Percentiles rank a stretch among this genome's conserved stretches.
Conservation (phyloP, 306 rosid species). For the Vigna hirtella region DNA sequence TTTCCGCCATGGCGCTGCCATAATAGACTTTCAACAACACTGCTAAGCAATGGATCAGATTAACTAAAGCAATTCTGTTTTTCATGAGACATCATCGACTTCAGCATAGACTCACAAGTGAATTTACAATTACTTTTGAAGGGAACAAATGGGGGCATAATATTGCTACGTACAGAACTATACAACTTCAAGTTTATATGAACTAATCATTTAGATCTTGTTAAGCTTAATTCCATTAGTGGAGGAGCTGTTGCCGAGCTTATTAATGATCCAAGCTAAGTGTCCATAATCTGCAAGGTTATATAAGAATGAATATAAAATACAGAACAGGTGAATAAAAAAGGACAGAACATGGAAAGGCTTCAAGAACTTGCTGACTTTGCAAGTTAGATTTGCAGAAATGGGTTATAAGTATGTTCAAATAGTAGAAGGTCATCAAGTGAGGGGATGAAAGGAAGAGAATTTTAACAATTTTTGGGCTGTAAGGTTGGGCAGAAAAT, state of each 20-base stretch:
- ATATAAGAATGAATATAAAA: not conserved
- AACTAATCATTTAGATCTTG: conserved; percentile 13
- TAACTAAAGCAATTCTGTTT: too few relatives aligned
- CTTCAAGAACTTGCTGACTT: not conserved
- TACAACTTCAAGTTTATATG: not conserved
- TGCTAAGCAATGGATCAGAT: too few relatives aligned
- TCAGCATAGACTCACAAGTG: too few relatives aligned
- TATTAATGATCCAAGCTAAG: not conserved
- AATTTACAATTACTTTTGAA: too few relatives aligned
- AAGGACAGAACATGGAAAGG: not conserved
- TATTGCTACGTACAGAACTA: not conserved
- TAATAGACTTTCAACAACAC: too few relatives aligned
- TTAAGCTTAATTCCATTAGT: not conserved
- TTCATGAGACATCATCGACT: too few relatives aligned
- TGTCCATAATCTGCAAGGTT: not conserved
- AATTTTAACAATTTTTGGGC: not conserved
- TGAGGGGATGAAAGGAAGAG: not conserved
- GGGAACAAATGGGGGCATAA: too few relatives aligned
- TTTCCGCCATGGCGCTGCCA: too few relatives aligned
- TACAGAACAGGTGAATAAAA: not conserved
- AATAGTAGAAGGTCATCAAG: not conserved
- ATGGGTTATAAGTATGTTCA: not conserved
- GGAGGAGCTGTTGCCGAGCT: not conserved
- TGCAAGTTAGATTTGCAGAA: not conserved
- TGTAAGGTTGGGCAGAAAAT: not conserved